phyloP scores from a whole-genome alignment of 768 basidiomycete genomes.

The Crassisporium funariophilum region DNA sequence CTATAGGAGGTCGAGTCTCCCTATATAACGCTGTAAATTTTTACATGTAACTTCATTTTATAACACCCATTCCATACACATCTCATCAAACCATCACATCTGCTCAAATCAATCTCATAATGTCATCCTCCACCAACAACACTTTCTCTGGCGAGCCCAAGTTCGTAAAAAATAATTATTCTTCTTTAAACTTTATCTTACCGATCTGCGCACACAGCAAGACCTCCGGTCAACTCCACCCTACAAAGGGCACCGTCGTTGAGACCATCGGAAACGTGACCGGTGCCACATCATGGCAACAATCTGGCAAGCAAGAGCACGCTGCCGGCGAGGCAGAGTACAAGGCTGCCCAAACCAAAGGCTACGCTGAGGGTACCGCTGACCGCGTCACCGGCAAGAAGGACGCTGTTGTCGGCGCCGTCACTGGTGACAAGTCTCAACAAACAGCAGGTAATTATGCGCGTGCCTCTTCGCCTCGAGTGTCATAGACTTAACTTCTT shows the following conservation, averaged over 20 bases:
- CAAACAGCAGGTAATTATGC: slow-evolving; percentile 40
- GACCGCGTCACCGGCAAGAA: slow-evolving; percentile 51
- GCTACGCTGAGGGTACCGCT: slow-evolving; percentile 48
- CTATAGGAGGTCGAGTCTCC: too few species aligned
- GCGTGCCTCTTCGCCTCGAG: neutral
- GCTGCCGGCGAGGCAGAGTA: slow-evolving; percentile 51
- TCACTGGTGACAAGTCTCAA: slow-evolving; percentile 51
- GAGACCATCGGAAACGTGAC: slow-evolving; percentile 49
- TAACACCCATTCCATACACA: too few species aligned
- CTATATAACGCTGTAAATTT: too few species aligned
- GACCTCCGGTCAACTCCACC: slow-evolving; percentile 45
- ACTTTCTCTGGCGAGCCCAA: slow-evolving; percentile 30
- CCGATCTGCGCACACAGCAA: too few species aligned
- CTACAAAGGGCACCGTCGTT: slow-evolving; percentile 42
- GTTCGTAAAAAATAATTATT: too few species aligned
- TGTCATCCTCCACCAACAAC: slow-evolving; percentile 28
- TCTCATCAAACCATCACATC: too few species aligned
- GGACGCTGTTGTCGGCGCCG: slow-evolving; percentile 49
- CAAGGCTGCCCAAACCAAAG: slow-evolving; percentile 51
- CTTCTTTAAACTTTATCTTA: too few species aligned
- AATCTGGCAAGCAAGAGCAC: slow-evolving; percentile 55
- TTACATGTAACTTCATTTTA: too few species aligned
- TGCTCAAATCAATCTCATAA: neutral
- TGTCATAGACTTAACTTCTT: neutral
- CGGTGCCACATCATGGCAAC: slow-evolving; percentile 45